Percentiles rank a stretch among this genome's conserved stretches.
Evolutionary conservation across 169 alveolate species (phyloP).

Genomic region (Theileria annulata): DNA sequence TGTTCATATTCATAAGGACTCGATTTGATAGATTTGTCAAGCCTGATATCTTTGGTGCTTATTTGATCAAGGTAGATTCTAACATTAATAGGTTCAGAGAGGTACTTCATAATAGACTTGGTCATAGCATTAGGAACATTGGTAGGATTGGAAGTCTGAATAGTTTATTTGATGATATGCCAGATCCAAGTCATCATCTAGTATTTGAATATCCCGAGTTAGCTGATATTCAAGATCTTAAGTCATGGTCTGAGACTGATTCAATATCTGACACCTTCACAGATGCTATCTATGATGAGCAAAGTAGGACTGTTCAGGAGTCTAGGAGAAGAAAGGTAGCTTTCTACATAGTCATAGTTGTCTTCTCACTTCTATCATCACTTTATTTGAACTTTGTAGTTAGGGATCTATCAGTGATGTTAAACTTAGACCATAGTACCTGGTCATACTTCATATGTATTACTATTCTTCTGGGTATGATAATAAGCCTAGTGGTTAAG

Average conservation of each 20-base stretch:
- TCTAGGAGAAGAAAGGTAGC: neutral
- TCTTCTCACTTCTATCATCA: neutral
- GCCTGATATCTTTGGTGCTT: neutral
- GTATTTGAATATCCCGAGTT: neutral
- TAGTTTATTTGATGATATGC: neutral
- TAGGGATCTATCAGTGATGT: neutral
- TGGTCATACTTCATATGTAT: slow-evolving; percentile 1
- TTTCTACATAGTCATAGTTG: neutral
- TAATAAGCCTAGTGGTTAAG: neutral
- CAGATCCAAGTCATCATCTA: neutral
- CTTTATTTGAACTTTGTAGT: neutral
- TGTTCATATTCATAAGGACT: slow-evolving; percentile 10
- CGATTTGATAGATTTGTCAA: neutral
- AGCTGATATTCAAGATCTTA: neutral
- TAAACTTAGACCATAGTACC: neutral
- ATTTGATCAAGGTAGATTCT: neutral
- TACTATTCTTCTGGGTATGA: neutral
- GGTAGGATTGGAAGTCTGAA: neutral
- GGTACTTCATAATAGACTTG: neutral
- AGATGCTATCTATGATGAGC: neutral
- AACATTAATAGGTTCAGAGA: neutral
- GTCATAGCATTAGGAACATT: neutral
- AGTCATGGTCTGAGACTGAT: neutral
- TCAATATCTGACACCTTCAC: neutral
- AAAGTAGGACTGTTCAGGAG: neutral